phyloP scores from a whole-genome alignment of 148 eudicot genomes.

The Rhododendron kiyosumense region DNA sequence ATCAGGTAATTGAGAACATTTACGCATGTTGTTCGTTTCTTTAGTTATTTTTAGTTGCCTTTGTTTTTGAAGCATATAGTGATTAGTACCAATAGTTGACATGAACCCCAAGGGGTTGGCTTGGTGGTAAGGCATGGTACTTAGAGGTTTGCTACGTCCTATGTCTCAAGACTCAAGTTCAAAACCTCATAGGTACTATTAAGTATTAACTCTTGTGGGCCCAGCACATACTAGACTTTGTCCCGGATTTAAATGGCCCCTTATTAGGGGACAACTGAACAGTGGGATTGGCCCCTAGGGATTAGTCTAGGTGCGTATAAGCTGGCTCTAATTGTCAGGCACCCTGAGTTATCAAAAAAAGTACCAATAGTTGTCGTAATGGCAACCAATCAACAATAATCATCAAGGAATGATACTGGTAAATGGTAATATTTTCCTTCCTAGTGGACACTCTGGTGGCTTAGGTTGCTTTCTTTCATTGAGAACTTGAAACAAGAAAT shows the following conservation, averaged over 20 bases:
- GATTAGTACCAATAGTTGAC: background rate
- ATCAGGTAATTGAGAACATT: constrained; percentile 57
- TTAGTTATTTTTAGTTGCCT: background rate
- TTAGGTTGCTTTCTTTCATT: background rate
- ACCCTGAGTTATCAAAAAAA: background rate
- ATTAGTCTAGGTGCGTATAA: background rate
- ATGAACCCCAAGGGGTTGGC: background rate
- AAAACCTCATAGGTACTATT: background rate
- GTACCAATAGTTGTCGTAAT: background rate
- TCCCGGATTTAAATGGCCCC: background rate
- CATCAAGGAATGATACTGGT: background rate
- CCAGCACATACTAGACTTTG: background rate
- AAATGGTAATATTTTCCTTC: background rate
- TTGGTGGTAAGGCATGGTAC: background rate
- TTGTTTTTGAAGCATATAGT: background rate
- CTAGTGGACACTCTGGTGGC: background rate
- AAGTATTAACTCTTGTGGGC: background rate
- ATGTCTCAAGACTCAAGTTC: background rate
- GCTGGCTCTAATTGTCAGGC: background rate
- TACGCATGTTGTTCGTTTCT: background rate
- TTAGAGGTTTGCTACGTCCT: background rate
- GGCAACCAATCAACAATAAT: background rate
- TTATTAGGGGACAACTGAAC: background rate
- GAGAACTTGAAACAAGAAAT: background rate
- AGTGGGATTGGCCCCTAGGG: background rate